Base-by-base conservation (phyloP, 2,329 filamentous ascomycete genomes). In the Ilyonectria sp. region DNA sequence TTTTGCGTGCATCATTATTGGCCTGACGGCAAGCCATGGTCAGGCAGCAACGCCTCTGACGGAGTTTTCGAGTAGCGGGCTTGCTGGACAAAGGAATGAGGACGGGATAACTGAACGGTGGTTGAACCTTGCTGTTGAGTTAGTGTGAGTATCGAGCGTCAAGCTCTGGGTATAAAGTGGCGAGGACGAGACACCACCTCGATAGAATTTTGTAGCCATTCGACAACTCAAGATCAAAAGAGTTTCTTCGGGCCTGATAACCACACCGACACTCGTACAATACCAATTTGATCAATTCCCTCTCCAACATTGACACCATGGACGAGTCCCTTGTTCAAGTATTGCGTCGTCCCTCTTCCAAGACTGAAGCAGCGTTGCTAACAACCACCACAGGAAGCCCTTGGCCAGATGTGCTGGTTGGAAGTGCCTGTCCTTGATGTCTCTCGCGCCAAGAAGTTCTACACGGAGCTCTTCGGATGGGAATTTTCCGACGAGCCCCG, bases 371-470 rank as follows among this genome's bases (percentile, higher is more conserved):
- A 21, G 26, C 19, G 40, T 29, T 19, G 37, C 13, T 17, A 15
- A 40, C 55, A 47, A 6, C 40, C 15, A 31, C 26, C 4, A 15
- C 60, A 75, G 73, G 69, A 76, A 66, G 54, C 62, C 47, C 64
- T 75, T 47, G 80, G 80, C 65, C 75, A 82, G 56, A 77, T 81
- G 54, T 80, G 76, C 71, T 84, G 80, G 80, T 77, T 81, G 52
- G 79, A 83, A 61, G 71, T 84, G 15, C 81, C 81, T n/a, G 78
- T 79, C 57, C 72, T 68, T 31, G 75, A 82, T 68, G 63, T 81
- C 15, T 53, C 67, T 33, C 76, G 81, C 33, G 82, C 79, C 60
- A 75, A 77, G 50, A 76, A 75, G 46, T 83, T 84, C 73, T 83
- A 83, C 68, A 74, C 70, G 9, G 70, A 77, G 19, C 72, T 83